Evolutionary conservation across 2,329 filamentous ascomycete species (phyloP).

Genomic region (Parafenestella ontariensis): DNA sequence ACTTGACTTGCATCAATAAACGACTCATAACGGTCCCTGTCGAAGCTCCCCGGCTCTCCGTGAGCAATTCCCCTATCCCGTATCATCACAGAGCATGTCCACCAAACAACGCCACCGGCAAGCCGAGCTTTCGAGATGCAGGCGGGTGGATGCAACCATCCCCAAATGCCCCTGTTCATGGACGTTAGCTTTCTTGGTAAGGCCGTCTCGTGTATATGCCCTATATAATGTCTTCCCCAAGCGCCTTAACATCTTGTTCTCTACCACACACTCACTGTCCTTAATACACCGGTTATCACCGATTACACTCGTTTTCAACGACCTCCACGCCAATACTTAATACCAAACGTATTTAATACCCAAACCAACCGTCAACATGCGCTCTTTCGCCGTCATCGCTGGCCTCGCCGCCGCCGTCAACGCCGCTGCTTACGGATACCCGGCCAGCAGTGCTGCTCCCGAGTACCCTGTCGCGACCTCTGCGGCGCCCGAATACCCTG

Average conservation of each 20-base stretch:
- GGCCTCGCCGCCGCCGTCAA: slow-evolving; percentile 38
- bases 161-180: slow-evolving; percentile 32
- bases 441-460: no score
- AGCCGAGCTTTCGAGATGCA: slow-evolving; percentile 30
- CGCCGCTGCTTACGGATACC: slow-evolving; percentile 23
- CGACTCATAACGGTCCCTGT: slow-evolving; percentile 33
- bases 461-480: not conserved
- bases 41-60: slow-evolving; percentile 28
- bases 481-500: no score
- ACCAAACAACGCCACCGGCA: slow-evolving; percentile 34
- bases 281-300: slow-evolving; percentile 49
- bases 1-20: slow-evolving; percentile 40
- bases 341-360: slow-evolving; percentile 46
- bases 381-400: slow-evolving; percentile 45
- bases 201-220: slow-evolving; percentile 28
- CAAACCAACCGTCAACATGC: slow-evolving; percentile 48
- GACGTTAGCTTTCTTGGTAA: slow-evolving; percentile 30
- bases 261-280: slow-evolving; percentile 49
- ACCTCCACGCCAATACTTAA: slow-evolving; percentile 41
- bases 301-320: slow-evolving; percentile 51
- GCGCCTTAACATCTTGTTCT: slow-evolving; percentile 24
- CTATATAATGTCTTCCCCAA: slow-evolving; percentile 47
- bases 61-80: slow-evolving; percentile 41
- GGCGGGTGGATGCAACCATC: slow-evolving; percentile 36
- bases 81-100: slow-evolving; percentile 34